Percentiles rank a stretch among this genome's conserved stretches.
Conservation (phyloP, 1,139 yeast genomes). For the Geotrichum aggregatum region DNA sequence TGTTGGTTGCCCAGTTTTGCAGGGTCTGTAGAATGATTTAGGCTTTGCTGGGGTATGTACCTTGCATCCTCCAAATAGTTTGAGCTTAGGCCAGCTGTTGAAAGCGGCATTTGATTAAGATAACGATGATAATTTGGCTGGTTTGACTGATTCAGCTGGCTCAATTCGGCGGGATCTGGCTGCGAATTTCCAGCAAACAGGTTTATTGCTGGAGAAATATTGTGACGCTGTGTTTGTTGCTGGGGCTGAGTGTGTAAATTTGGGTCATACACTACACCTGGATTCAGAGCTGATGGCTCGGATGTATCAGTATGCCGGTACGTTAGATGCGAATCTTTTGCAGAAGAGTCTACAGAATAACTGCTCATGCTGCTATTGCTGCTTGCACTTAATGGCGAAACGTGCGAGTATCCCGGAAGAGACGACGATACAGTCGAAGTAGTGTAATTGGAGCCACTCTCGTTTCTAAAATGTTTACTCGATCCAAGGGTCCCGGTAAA, state of each 20-base stretch:
- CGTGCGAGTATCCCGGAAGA: slow-evolving; percentile 6
- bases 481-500: neutral
- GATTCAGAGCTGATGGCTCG: neutral
- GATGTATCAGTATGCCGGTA: neutral
- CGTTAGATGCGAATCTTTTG: neutral
- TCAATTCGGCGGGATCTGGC: neutral
- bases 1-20: neutral
- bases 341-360: neutral
- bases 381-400: slow-evolving; percentile 14
- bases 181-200: neutral
- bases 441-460: slow-evolving; percentile 11
- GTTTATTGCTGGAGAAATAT: neutral
- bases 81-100: neutral
- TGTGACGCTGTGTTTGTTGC: neutral
- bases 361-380: slow-evolving; percentile 9
- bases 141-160: neutral
- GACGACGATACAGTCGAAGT: neutral
- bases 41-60: neutral
- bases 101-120: neutral
- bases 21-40: neutral
- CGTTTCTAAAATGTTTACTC: slow-evolving; percentile 5
- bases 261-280: neutral
- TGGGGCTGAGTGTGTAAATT: neutral
- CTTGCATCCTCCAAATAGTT: neutral
- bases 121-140: neutral